Percentiles rank a stretch among this genome's conserved stretches.
Evolutionary conservation across 2,329 filamentous ascomycete genomes (phyloP).

Genomic region (Rutstroemia sp.): DNA sequence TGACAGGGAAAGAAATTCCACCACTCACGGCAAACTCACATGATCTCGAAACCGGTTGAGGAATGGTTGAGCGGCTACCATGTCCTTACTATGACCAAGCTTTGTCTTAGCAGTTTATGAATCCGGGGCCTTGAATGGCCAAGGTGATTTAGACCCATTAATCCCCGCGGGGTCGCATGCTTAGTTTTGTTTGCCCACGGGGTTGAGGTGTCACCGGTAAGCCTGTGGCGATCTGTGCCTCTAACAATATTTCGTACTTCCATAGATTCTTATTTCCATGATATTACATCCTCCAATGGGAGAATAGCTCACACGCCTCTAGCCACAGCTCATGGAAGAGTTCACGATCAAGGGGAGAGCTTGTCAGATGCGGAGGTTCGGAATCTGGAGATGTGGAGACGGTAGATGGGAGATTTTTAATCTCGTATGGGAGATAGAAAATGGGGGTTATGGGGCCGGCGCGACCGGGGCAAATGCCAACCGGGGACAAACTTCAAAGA

Average conservation of each 20-base stretch:
- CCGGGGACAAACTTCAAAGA: not conserved
- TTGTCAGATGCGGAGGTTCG: no score
- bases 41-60: not conserved
- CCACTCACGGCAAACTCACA: conserved; percentile 1
- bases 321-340: no score
- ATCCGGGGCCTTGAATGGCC: conserved; percentile 2
- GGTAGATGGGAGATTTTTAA: not conserved
- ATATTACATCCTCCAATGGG: not conserved
- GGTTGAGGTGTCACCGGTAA: conserved; percentile 1
- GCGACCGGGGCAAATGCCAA: not conserved
- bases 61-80: conserved; percentile 1
- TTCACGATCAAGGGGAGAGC: no score
- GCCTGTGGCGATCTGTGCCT: not conserved
- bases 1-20: conserved; percentile 1
- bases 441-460: not conserved
- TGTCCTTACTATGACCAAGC: not conserved
- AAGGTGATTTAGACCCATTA: not conserved
- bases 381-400: not conserved
- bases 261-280: not conserved
- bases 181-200: conserved; percentile 3
- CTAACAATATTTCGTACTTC: not conserved
- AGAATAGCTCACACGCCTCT: no score
- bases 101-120: not conserved
- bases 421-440: not conserved
- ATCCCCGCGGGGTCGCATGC: conserved; percentile 3